phyloP scores from a whole-genome alignment of 768 basidiomycete genomes.

The Tylopilus cervinicoccineus region DNA sequence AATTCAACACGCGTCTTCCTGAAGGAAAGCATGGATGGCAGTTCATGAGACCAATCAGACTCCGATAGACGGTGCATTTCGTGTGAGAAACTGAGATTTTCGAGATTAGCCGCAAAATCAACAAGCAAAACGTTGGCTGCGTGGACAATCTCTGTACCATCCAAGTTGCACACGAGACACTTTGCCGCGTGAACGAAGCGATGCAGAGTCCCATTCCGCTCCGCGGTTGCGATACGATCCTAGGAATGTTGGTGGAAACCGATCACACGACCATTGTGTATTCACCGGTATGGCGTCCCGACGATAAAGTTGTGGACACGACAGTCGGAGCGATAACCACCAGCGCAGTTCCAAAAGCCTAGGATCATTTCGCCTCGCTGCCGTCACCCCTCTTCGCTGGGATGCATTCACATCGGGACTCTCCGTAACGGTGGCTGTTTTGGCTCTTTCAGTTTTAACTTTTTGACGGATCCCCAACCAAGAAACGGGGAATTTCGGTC shows the following conservation, averaged over 20 bases:
- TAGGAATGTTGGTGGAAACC: not conserved
- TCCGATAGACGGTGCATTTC: slow-evolving; percentile 18
- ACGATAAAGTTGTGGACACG: slow-evolving; percentile 13
- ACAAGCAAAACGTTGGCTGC: slow-evolving; percentile 1
- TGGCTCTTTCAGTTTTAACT: slow-evolving; percentile 35
- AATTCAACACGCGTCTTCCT: slow-evolving; percentile 18
- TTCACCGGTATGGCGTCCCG: slow-evolving; percentile 25
- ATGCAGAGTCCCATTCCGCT: slow-evolving; percentile 8
- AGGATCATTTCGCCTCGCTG: slow-evolving; percentile 22
- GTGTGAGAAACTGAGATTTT: slow-evolving; percentile 18
- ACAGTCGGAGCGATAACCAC: slow-evolving; percentile 8
- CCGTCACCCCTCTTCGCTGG: slow-evolving; percentile 17
- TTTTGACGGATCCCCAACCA: slow-evolving; percentile 28
- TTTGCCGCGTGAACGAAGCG: slow-evolving; percentile 2
- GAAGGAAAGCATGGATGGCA: slow-evolving; percentile 9
- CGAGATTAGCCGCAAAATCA: slow-evolving; percentile 23
- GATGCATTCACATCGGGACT: slow-evolving; percentile 16
- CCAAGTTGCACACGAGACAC: not conserved
- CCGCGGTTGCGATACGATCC: slow-evolving; percentile 1
- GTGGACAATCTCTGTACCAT: not conserved
- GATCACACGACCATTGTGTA: slow-evolving; percentile 6
- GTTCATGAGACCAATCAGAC: slow-evolving; percentile 24
- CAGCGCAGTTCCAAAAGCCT: slow-evolving; percentile 7
- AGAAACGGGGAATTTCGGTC: slow-evolving; percentile 15
- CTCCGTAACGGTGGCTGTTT: slow-evolving; percentile 26